These are phyloP conservation scores for Carnegiea gigantea DNA, from an alignment of 179 eudicot genomes.

Conservation along the genomic window DNA sequence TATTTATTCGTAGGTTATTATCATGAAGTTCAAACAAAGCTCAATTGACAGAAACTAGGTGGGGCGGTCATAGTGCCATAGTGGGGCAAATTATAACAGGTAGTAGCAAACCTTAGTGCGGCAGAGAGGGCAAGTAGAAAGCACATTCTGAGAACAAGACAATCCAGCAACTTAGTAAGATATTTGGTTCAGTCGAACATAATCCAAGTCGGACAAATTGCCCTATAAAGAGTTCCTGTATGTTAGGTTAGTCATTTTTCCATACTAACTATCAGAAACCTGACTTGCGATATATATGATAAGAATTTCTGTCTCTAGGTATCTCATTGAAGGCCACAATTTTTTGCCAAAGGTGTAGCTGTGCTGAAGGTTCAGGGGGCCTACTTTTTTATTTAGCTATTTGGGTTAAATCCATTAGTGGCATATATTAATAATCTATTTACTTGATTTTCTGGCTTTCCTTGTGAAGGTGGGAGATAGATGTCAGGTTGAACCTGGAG, in stretches of 20 bases:
- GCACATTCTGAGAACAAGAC: not conserved
- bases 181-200: not conserved
- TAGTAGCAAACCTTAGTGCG: not conserved
- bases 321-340: not conserved
- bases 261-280: not conserved
- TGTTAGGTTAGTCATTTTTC: not conserved
- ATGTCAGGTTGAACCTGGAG: constrained; percentile 62
- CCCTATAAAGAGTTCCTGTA: no score
- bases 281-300: not conserved
- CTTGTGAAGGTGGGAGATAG: constrained; percentile 36
- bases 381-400: not conserved
- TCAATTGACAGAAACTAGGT: not conserved
- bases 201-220: not conserved
- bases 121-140: not conserved
- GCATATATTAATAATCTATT: not conserved
- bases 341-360: not conserved
- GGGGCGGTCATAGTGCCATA: not conserved
- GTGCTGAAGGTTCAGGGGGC: not conserved
- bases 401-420: not conserved
- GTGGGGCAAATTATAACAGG: not conserved
- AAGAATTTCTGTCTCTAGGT: not conserved
- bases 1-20: not conserved
- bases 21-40: not conserved
- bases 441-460: constrained; percentile 7
- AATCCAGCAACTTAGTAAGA: not conserved